Evolutionary conservation across 1,139 yeast genomes (phyloP).

Genomic region (Saccharomyces hybrid): DNA sequence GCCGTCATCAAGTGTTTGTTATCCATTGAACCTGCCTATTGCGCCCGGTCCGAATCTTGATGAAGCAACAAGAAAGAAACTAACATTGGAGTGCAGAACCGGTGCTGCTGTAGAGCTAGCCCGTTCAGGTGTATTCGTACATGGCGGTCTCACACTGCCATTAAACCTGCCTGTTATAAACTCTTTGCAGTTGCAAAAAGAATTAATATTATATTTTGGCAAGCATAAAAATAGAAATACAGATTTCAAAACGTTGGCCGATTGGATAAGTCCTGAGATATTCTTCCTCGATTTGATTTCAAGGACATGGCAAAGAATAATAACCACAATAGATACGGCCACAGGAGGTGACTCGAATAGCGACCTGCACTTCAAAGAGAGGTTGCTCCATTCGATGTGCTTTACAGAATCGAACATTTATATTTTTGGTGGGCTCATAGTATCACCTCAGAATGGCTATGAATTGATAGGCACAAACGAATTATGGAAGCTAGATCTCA

Average conservation of each 20-base stretch:
- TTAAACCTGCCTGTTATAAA: slow-evolving; percentile 40
- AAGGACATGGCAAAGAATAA: slow-evolving; percentile 47
- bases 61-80: slow-evolving; percentile 17
- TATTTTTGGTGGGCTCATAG: slow-evolving; percentile 54
- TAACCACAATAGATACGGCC: slow-evolving; percentile 12
- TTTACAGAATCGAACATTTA: slow-evolving; percentile 45
- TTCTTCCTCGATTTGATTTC: slow-evolving; percentile 52
- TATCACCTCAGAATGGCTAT: slow-evolving; percentile 28
- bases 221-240: slow-evolving; percentile 15
- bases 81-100: slow-evolving; percentile 49
- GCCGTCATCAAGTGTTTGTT: slow-evolving; percentile 32
- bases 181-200: slow-evolving; percentile 28
- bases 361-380: slow-evolving; percentile 41
- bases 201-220: slow-evolving; percentile 23
- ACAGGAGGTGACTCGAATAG: slow-evolving; percentile 7
- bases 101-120: slow-evolving; percentile 56
- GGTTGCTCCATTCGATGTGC: slow-evolving; percentile 54
- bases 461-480: slow-evolving; percentile 49
- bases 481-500: slow-evolving; percentile 57
- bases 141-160: slow-evolving; percentile 62
- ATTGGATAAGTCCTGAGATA: slow-evolving; percentile 49
- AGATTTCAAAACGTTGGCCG: slow-evolving; percentile 26
- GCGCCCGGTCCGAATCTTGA: slow-evolving; percentile 8
- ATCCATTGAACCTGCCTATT: slow-evolving; percentile 28
- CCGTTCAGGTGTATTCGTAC: slow-evolving; percentile 52